Percentiles rank a stretch among this genome's conserved stretches.
phyloP scores from a whole-genome alignment of 805 yeast genomes.

The Monosporozyma siamensis region DNA sequence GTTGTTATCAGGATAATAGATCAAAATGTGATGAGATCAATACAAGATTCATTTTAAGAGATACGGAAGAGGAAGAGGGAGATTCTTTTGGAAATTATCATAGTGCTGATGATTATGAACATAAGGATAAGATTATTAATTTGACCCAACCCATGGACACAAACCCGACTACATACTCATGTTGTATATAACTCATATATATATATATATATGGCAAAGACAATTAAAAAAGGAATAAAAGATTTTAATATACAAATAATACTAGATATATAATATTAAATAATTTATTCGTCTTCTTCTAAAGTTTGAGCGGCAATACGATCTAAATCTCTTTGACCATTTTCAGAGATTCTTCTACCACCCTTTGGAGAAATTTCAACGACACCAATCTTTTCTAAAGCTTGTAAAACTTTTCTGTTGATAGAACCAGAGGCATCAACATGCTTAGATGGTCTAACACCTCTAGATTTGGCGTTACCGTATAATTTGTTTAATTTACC shows the following conservation, averaged over 20 bases:
- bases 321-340: slow-evolving; percentile 99
- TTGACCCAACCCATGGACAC: not conserved
- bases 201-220: too few relatives aligned
- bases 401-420: slow-evolving; percentile 97
- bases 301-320: slow-evolving; percentile 99
- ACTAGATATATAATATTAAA: slow-evolving; percentile 8
- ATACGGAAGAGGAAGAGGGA: not conserved
- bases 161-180: not conserved
- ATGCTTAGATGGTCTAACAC: slow-evolving; percentile 97
- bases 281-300: slow-evolving; percentile 65
- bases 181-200: not conserved
- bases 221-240: too few relatives aligned
- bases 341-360: slow-evolving; percentile 98
- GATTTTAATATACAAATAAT: not conserved
- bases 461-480: slow-evolving; percentile 99
- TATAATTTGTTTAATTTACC: slow-evolving; percentile 97
- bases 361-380: slow-evolving; percentile 94
- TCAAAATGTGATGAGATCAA: not conserved
- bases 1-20: slow-evolving; percentile 29
- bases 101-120: not conserved
- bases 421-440: slow-evolving; percentile 98
- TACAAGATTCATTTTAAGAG: not conserved
- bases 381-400: slow-evolving; percentile 97
- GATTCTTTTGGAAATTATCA: not conserved
- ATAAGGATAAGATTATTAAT: not conserved